Percentiles rank a stretch among this genome's conserved stretches.
Evolutionary conservation across 768 basidiomycete genomes (phyloP).

Genomic region (Cantharellus cinnabarinus): DNA sequence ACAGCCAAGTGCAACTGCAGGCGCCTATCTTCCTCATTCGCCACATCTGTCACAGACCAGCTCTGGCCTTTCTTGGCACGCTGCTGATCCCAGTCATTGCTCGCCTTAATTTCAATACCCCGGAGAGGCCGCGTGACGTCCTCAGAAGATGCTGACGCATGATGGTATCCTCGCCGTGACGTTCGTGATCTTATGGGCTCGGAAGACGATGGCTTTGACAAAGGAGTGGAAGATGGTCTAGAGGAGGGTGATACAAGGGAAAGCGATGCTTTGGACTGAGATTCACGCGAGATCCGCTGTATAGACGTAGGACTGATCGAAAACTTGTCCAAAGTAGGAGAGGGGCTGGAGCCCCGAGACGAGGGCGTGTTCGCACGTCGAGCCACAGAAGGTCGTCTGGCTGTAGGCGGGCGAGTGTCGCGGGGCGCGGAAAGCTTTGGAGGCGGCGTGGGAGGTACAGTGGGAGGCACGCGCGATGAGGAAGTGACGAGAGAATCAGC

Average conservation of each 20-base stretch:
- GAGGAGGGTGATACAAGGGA: background rate
- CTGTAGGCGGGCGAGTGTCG: background rate
- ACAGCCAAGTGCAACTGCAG: background rate
- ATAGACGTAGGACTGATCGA: background rate
- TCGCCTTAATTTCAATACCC: background rate
- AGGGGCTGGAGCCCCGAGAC: background rate
- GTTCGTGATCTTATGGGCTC: background rate
- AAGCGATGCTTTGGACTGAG: background rate
- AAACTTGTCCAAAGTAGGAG: background rate
- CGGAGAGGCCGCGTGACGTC: background rate
- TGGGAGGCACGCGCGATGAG: background rate
- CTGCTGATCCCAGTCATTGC: background rate
- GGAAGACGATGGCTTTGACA: background rate
- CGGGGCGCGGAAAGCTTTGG: background rate
- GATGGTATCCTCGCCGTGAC: background rate
- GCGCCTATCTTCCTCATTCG: background rate
- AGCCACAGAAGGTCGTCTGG: background rate
- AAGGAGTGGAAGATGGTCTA: background rate
- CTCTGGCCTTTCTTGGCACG: background rate
- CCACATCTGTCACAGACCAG: background rate
- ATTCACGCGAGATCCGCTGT: background rate
- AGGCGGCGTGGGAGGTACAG: background rate
- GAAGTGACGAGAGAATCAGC: background rate
- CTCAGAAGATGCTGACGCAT: background rate
- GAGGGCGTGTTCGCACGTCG: background rate